These are phyloP conservation scores for Coemansia sp. DNA, from an alignment of 192 early-diverging fungal species.

Conservation along the genomic window DNA sequence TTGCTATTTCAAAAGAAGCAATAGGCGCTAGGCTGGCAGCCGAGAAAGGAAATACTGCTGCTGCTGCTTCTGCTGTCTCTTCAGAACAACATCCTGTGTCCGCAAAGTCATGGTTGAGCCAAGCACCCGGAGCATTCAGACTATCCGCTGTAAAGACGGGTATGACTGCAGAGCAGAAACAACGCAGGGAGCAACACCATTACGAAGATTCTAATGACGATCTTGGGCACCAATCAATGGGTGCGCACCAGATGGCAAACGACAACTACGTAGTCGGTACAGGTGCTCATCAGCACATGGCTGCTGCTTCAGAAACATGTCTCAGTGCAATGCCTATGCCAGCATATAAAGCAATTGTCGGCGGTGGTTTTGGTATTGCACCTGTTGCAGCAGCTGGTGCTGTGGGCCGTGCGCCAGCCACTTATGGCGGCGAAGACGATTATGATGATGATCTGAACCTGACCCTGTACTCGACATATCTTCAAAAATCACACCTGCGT, in stretches of 20 bases:
- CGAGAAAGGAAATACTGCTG: not conserved
- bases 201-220: not conserved
- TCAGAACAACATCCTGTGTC: not conserved
- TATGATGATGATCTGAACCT: slow-evolving; percentile 12
- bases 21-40: not conserved
- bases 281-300: not conserved
- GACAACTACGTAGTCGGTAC: not conserved
- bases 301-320: not conserved
- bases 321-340: not conserved
- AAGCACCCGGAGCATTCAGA: not conserved
- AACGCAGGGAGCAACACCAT: not conserved
- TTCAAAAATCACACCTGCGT: slow-evolving; percentile 51
- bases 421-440: not conserved
- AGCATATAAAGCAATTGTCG: not conserved
- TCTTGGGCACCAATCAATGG: not conserved
- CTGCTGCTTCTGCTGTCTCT: not conserved
- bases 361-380: not conserved
- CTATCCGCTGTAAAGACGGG: not conserved
- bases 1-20: slow-evolving; percentile 12
- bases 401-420: not conserved
- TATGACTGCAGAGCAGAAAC: not conserved
- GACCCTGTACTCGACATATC: slow-evolving; percentile 47
- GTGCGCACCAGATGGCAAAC: not conserved
- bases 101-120: slow-evolving; percentile 1
- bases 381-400: slow-evolving; percentile 1